Base-by-base conservation (phyloP, 208 protist species). In the Trypanosoma avium region DNA sequence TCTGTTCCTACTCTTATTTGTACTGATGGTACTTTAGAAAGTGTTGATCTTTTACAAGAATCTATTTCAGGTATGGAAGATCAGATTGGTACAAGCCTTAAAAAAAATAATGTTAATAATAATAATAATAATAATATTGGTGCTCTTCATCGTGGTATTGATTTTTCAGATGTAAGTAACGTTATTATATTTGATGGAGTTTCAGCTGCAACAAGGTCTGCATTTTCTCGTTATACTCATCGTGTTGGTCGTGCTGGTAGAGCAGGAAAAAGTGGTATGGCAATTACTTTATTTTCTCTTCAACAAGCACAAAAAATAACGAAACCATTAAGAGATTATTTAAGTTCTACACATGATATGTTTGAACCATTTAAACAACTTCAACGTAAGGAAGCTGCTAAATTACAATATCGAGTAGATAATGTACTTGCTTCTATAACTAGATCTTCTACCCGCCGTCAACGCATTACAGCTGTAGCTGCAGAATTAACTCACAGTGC, bases 141-240 rank as follows among this genome's bases (percentile, higher is more conserved):
- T 1, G 80, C 86, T 8, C 71, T 99, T 9, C 87, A 97, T 29
- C 93, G 97, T 56, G 97, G 97, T 63, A 92, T 99, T 59, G 98
- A 99, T 81, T 99, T 99, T 71, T 64, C 82, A 30, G 85, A 98
- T 70, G 97, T 99, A 7, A 80, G 83, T 50, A 97, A 95, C 63
- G 93, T 99, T 12, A 86, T 99, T 64, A 89, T 99, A 38, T 98
- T 99, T 66, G 96, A 99, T 81, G 90, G 98, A n/a, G 90, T 98
- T 24, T 61, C 82, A 46, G 77, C 89, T n/a, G 42, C 84, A 32
- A 85, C 87, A n/a, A 73, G 78, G 1, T 77, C 86, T n/a, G 77
- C 72, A 32, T 71, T 94, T 29, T 90, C 93, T 19, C 82, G 84
- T 24, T 99, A 99, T 82, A 91, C 97, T 19, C 98, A 99, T 72